Evolutionary conservation across 352 stramenopile genomes (phyloP), one percentile per base, ranked within the genome.

Genomic region (Phytophthora colocasiae): DNA sequence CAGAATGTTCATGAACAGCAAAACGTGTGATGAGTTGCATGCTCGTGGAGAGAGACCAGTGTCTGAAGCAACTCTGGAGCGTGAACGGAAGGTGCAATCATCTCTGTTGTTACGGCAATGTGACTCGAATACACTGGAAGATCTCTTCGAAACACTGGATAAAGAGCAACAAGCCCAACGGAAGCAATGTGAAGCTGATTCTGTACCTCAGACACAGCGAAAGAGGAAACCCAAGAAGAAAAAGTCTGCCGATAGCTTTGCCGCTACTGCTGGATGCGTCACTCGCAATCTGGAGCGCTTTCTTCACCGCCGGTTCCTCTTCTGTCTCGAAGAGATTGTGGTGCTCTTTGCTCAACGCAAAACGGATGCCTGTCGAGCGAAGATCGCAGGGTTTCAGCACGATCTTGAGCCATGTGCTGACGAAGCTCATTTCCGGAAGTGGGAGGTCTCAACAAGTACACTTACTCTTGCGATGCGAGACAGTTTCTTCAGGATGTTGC

Each of bases 331-430:
- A 58, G 83, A 90, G 40, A 76, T 95, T 26, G 65, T 94, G 10
- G 60, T 94, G 3, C 70, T 90, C 5, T 94, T 95, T 65, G 86
- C 86, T 0, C 83, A 90, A 66, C 80, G 78, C 22, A 77, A 92
- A 52, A 92, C 79, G 0, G 70, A 86, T 12, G 81, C 76, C 47
- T 94, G 86, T 48, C 76, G 83, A 15, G 22, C 48, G 11, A 67
- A 78, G 24, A 87, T 94, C 29, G 46, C 57, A 1, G 27, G 41
- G 14, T 91, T 85, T 41, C 53, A 87, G 51, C 56, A 69, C 7
- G 85, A 91, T 27, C 57, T 93, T 6, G 81, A 81, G 65, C 81
- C 83, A 8, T 93, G 85, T 22, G 75, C 56, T 0, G 71, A 77
- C 15, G 54, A 67, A 4, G 46, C 34, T 9, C 50, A 72, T 1